A percentile compares a stretch with the other conserved stretches of the same genome.
These are phyloP conservation scores for Candida smagusa DNA, from an alignment of 1,139 yeast species.

Conservation along the genomic window DNA sequence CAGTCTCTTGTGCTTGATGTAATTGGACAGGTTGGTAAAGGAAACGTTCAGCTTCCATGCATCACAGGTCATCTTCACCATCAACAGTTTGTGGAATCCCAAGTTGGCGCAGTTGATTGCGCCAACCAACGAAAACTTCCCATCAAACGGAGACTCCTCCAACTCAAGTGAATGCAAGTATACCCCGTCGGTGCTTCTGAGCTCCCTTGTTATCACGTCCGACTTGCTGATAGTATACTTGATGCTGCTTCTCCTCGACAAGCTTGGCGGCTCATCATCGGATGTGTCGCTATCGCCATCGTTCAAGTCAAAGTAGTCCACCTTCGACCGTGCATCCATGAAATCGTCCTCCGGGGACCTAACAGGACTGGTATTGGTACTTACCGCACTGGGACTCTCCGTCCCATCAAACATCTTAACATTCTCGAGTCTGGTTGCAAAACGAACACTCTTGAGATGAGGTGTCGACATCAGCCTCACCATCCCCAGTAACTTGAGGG, in stretches of 20 bases:
- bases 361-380: conserved; percentile 33
- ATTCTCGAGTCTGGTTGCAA: conserved; percentile 35
- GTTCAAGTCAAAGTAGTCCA: conserved; percentile 16
- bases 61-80: conserved; percentile 36
- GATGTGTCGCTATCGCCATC: conserved; percentile 16
- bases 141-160: conserved; percentile 5
- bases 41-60: conserved; percentile 35
- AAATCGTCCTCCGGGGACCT: conserved; percentile 29
- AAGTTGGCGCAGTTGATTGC: conserved; percentile 35
- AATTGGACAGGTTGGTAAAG: conserved; percentile 21
- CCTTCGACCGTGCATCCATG: conserved; percentile 3
- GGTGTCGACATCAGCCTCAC: conserved; percentile 27
- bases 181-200: conserved; percentile 6
- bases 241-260: conserved; percentile 1
- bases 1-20: conserved; percentile 22
- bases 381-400: conserved; percentile 40
- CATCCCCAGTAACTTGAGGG: conserved; percentile 31
- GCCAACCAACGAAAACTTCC: conserved; percentile 18
- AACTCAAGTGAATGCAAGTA: conserved; percentile 7
- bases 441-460: conserved; percentile 31
- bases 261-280: conserved; percentile 11
- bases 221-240: conserved; percentile 11
- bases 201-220: conserved; percentile 11
- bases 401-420: conserved; percentile 41
- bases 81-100: conserved; percentile 35